Percentiles rank a stretch among this genome's conserved stretches.
These are phyloP conservation scores for Cercospora brassicicola DNA, from an alignment of 2,329 filamentous ascomycete genomes.

Conservation along the genomic window DNA sequence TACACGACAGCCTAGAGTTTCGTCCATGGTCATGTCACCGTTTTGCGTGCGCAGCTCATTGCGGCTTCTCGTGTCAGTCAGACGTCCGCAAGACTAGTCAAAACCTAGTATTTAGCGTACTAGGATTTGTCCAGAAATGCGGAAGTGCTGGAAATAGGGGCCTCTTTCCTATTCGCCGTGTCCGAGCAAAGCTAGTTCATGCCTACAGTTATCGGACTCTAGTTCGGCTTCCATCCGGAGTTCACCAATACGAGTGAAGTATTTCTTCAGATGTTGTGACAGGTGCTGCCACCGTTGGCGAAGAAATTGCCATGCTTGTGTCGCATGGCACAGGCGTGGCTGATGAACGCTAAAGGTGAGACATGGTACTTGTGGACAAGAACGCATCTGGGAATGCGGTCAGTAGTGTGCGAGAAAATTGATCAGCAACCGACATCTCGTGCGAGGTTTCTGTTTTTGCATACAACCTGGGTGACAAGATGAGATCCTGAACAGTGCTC, in stretches of 20 bases:
- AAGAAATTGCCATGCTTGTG: neutral
- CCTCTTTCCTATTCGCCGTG: neutral
- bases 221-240: neutral
- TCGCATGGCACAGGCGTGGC: neutral
- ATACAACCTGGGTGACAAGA: neutral
- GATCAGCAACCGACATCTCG: neutral
- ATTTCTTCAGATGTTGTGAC: neutral
- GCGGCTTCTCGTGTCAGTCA: neutral
- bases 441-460: neutral
- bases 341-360: neutral
- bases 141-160: conserved; percentile 2
- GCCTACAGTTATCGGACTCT: neutral
- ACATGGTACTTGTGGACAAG: neutral
- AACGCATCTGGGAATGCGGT: neutral
- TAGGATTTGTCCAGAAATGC: neutral
- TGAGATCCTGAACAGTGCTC: neutral
- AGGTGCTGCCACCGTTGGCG: neutral
- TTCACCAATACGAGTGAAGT: neutral
- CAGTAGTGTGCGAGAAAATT: neutral
- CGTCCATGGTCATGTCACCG: neutral
- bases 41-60: neutral
- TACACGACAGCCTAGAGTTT: neutral
- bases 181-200: neutral
- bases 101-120: conserved; percentile 4
- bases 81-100: neutral